Evolutionary conservation across 495 filamentous ascomycete species (phyloP).

Genomic region (Echria macrotheca): DNA sequence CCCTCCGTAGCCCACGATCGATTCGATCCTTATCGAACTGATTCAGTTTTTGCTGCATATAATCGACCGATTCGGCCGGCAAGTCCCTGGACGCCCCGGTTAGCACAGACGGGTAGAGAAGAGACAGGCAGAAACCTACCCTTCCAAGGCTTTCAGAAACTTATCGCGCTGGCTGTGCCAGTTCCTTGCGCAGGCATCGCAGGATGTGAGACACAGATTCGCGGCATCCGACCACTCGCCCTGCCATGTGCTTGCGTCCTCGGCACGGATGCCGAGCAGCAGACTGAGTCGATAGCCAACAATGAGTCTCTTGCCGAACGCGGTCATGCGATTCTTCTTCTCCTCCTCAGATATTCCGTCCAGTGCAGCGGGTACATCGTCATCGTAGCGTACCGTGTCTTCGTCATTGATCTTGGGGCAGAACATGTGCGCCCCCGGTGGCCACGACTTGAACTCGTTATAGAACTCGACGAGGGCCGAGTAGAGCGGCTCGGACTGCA

Average conservation of each 20-base stretch:
- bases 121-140: background rate
- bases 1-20: conserved; percentile 29
- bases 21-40: conserved; percentile 36
- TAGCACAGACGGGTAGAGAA: conserved; percentile 27
- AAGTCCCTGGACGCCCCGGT: conserved; percentile 23
- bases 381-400: conserved; percentile 50
- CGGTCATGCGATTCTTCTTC: conserved; percentile 39
- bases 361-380: conserved; percentile 33
- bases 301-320: conserved; percentile 47
- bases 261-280: conserved; percentile 60
- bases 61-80: conserved; percentile 23
- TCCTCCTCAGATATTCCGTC: conserved; percentile 27
- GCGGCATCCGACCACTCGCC: conserved; percentile 50
- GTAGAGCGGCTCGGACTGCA: conserved; percentile 16
- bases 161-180: conserved; percentile 60
- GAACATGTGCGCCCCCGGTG: conserved; percentile 34
- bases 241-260: conserved; percentile 55
- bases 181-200: conserved; percentile 72
- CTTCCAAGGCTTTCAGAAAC: conserved; percentile 39
- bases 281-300: conserved; percentile 58
- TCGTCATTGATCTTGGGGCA: conserved; percentile 40
- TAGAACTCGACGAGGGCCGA: conserved; percentile 23
- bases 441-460: conserved; percentile 24
- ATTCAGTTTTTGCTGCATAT: conserved; percentile 41
- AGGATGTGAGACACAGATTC: conserved; percentile 51